Evolutionary conservation across 2,329 filamentous ascomycete species (phyloP).

Genomic region (Fusarium dlaminii): DNA sequence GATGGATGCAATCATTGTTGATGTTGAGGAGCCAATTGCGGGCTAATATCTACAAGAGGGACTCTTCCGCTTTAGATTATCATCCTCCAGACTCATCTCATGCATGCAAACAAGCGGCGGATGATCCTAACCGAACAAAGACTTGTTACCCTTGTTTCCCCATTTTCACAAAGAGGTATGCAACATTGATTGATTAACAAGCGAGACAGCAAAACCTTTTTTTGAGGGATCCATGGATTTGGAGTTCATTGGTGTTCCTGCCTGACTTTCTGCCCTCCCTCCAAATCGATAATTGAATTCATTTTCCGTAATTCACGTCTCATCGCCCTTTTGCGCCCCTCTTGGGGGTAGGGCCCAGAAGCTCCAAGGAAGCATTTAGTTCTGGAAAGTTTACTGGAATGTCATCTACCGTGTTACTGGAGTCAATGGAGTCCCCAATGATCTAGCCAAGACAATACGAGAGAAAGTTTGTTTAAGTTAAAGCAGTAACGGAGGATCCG

Average conservation of each 20-base stretch:
- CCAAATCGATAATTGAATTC: conserved; percentile 6
- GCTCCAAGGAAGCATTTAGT: conserved; percentile 24
- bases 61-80: conserved; percentile 7
- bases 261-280: background rate
- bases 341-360: conserved; percentile 13
- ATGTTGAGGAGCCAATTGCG: conserved; percentile 17
- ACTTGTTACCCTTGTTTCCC: conserved; percentile 22
- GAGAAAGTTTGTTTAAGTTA: background rate
- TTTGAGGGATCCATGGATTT: conserved; percentile 12
- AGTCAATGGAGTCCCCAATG: conserved; percentile 1
- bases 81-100: background rate
- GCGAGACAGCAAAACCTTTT: conserved; percentile 9
- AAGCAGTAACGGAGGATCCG: background rate
- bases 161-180: background rate
- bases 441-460: conserved; percentile 8
- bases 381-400: conserved; percentile 26
- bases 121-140: conserved; percentile 26
- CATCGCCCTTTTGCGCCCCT: background rate
- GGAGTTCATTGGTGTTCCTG: conserved; percentile 1
- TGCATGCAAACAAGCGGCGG: conserved; percentile 1
- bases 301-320: conserved; percentile 21
- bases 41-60: background rate
- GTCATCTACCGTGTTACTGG: conserved; percentile 17
- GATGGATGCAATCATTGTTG: conserved; percentile 6
- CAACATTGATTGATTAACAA: conserved; percentile 8